Percentiles rank a stretch among this genome's conserved stretches.
phyloP scores from a whole-genome alignment of 805 yeast species.

The Schwanniomyces polymorphus region DNA sequence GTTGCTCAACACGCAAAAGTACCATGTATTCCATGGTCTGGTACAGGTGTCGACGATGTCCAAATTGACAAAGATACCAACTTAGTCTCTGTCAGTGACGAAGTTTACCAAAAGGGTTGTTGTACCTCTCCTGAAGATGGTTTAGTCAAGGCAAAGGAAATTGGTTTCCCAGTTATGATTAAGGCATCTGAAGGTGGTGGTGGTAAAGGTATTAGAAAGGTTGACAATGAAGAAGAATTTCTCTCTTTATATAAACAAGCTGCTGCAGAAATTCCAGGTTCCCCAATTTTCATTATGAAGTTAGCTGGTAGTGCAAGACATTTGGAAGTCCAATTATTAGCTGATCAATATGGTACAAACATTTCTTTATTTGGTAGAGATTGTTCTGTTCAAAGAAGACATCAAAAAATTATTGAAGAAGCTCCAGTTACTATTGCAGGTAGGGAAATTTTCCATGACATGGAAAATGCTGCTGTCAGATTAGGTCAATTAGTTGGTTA shows the following conservation, averaged over 20 bases:
- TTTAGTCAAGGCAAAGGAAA: slow-evolving; percentile 73
- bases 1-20: slow-evolving; percentile 99
- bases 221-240: slow-evolving; percentile 80
- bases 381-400: slow-evolving; percentile 99
- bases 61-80: slow-evolving; percentile 63
- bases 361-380: slow-evolving; percentile 98
- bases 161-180: slow-evolving; percentile 98
- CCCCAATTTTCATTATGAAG: slow-evolving; percentile 97
- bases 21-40: slow-evolving; percentile 99
- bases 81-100: slow-evolving; percentile 86
- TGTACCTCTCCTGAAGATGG: slow-evolving; percentile 87
- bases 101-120: slow-evolving; percentile 85
- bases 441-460: slow-evolving; percentile 76
- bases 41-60: slow-evolving; percentile 92
- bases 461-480: slow-evolving; percentile 98
- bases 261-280: slow-evolving; percentile 96
- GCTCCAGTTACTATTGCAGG: slow-evolving; percentile 98
- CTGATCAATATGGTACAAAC: slow-evolving; percentile 98
- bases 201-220: slow-evolving; percentile 99
- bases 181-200: slow-evolving; percentile 99
- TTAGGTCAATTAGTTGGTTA: slow-evolving; percentile 96
- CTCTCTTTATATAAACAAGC: slow-evolving; percentile 83
- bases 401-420: slow-evolving; percentile 97
- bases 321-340: slow-evolving; percentile 94
- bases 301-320: slow-evolving; percentile 97